phyloP scores from a whole-genome alignment of 1,284 basidiomycete species.

The Malassezia cuniculi region DNA sequence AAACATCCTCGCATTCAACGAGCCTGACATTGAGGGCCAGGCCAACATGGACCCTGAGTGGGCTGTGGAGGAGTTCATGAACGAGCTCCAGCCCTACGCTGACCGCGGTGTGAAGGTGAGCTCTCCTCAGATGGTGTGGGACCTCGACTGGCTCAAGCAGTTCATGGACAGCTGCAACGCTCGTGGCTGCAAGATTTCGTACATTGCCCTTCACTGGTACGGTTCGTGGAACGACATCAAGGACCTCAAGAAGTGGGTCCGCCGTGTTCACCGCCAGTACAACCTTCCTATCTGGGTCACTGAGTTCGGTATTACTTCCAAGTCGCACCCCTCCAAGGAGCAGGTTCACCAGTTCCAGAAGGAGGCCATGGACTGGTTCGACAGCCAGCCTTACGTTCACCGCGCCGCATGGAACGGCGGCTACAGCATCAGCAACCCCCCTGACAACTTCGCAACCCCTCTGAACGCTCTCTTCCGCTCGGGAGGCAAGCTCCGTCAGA shows the following conservation, averaged over 20 bases:
- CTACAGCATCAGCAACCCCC: conserved; percentile 26
- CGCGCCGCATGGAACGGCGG: conserved; percentile 36
- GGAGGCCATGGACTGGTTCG: conserved; percentile 25
- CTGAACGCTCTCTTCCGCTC: conserved; percentile 34
- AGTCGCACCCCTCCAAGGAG: conserved; percentile 15
- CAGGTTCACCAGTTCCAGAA: conserved; percentile 27
- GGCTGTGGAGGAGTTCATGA: conserved; percentile 28
- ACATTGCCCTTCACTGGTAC: conserved; percentile 43
- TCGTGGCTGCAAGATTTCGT: conserved; percentile 26
- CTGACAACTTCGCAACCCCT: conserved; percentile 26
- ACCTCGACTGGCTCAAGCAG: conserved; percentile 32
- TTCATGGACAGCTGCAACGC: conserved; percentile 29
- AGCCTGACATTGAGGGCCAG: conserved; percentile 35
- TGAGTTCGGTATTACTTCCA: conserved; percentile 36
- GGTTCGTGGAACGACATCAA: conserved; percentile 27
- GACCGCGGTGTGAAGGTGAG: conserved; percentile 30
- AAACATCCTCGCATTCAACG: conserved; percentile 33
- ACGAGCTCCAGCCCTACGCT: conserved; percentile 33
- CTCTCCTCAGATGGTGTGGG: conserved; percentile 36
- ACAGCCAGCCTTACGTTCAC: conserved; percentile 21
- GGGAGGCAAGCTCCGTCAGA: conserved; percentile 23
- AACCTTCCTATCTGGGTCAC: conserved; percentile 32
- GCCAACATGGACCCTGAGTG: conserved; percentile 21
- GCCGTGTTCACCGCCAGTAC: conserved; percentile 20
- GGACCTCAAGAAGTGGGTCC: conserved; percentile 27